These are phyloP conservation scores for Scleroderma citrinum DNA, from an alignment of 768 basidiomycete genomes.

Conservation along the genomic window DNA sequence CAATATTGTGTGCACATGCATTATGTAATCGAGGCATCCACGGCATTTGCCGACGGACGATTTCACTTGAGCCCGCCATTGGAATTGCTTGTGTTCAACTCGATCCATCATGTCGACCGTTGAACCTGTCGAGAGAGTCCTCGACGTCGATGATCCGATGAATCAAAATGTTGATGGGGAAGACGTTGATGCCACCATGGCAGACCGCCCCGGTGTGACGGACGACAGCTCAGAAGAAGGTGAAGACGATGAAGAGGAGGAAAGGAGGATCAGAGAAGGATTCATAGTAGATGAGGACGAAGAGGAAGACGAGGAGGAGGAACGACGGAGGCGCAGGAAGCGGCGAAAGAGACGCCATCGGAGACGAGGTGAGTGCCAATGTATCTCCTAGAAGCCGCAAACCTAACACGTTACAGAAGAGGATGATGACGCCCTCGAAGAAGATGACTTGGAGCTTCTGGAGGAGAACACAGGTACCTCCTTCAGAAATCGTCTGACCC, in stretches of 20 bases:
- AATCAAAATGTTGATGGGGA: constrained; percentile 47
- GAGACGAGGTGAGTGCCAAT: constrained; percentile 38
- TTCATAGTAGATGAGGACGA: constrained; percentile 94
- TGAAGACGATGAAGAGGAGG: constrained; percentile 90
- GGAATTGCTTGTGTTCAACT: constrained; percentile 13
- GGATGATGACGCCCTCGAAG: constrained; percentile 72
- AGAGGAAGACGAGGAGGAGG: constrained; percentile 57
- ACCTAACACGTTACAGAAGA: constrained; percentile 29
- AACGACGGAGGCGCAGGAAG: constrained; percentile 53
- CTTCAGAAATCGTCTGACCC: constrained; percentile 68
- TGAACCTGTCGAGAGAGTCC: constrained; percentile 28
- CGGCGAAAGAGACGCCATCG: constrained; percentile 62
- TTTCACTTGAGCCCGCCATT: constrained; percentile 1
- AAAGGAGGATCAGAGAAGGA: constrained; percentile 69
- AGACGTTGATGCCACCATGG: constrained; percentile 49
- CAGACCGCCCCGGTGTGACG: constrained; percentile 40
- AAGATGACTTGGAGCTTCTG: constrained; percentile 77
- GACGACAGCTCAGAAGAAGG: constrained; percentile 88
- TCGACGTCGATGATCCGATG: constrained; percentile 59
- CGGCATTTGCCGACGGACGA: background rate
- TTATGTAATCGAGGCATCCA: background rate
- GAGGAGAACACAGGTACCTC: constrained; percentile 82
- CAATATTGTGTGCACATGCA: too few species aligned
- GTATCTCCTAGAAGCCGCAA: constrained; percentile 7
- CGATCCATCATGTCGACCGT: constrained; percentile 43